These are phyloP conservation scores for Solanum chmielewskii DNA, from an alignment of 257 asterid genomes.

Conservation along the genomic window DNA sequence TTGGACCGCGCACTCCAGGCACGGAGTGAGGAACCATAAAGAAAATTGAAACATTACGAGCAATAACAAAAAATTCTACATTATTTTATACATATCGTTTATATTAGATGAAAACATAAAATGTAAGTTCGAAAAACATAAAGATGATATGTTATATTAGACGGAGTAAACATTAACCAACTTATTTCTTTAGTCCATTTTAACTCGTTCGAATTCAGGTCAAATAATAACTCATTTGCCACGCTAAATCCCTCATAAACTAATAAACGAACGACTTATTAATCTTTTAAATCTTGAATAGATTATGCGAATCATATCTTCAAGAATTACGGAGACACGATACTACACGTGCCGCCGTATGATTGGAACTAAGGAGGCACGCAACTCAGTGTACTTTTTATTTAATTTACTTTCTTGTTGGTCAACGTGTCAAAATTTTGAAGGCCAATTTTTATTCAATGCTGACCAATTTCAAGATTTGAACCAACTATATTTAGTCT, in stretches of 20 bases:
- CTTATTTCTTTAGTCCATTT: neutral
- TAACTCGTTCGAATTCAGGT: neutral
- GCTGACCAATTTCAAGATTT: neutral
- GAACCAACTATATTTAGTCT: neutral
- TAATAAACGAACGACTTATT: neutral
- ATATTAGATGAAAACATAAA: neutral
- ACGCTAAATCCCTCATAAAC: neutral
- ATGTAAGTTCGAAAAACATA: neutral
- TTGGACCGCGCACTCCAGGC: too few species aligned
- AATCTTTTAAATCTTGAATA: too few species aligned
- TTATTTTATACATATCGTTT: too few species aligned
- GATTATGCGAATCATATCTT: too few species aligned
- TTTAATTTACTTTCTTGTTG: neutral
- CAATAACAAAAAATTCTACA: too few species aligned
- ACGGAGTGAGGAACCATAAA: too few species aligned
- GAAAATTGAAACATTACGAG: too few species aligned
- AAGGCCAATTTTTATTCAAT: neutral
- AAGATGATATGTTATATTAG: too few species aligned
- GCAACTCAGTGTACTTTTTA: neutral
- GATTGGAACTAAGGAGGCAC: neutral
- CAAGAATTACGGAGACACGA: too few species aligned
- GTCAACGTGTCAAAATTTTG: neutral
- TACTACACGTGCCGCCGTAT: neutral
- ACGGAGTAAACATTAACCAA: neutral
- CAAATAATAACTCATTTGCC: neutral